phyloP scores from a whole-genome alignment of 1,284 basidiomycete genomes.

The Mycosarcoma mackinlayi region DNA sequence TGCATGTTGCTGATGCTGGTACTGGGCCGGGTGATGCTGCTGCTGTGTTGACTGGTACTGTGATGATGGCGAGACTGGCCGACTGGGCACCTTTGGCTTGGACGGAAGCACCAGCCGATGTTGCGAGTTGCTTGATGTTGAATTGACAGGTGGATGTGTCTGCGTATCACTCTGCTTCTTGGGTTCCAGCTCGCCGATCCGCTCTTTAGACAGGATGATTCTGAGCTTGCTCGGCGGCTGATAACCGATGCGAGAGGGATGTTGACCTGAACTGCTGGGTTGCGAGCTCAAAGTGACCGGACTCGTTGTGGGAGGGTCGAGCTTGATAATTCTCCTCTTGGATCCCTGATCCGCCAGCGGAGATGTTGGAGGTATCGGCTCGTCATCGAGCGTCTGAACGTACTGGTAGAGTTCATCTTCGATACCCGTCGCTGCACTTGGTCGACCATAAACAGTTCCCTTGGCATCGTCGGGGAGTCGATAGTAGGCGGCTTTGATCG shows the following conservation, averaged over 20 bases:
- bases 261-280: background rate
- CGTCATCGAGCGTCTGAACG: conserved; percentile 75
- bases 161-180: conserved; percentile 15
- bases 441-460: conserved; percentile 33
- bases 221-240: conserved; percentile 41
- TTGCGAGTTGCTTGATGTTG: too few relatives aligned
- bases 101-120: too few relatives aligned
- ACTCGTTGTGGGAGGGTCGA: conserved; percentile 22
- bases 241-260: conserved; percentile 7
- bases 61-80: conserved; percentile 14
- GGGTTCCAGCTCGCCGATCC: conserved; percentile 46
- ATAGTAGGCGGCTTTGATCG: conserved; percentile 78
- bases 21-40: background rate
- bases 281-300: background rate
- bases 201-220: conserved; percentile 45
- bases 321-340: conserved; percentile 28
- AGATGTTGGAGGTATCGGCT: conserved; percentile 9
- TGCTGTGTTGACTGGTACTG: background rate
- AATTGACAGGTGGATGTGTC: too few relatives aligned
- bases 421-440: background rate
- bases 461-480: conserved; percentile 71
- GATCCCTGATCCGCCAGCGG: conserved; percentile 4
- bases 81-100: conserved; percentile 11
- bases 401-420: conserved; percentile 81
- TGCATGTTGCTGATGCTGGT: conserved; percentile 1